Evolutionary conservation across 108 stramenopile species (phyloP), one percentile per base, ranked within the genome.

Genomic region (Parmales sp.): DNA sequence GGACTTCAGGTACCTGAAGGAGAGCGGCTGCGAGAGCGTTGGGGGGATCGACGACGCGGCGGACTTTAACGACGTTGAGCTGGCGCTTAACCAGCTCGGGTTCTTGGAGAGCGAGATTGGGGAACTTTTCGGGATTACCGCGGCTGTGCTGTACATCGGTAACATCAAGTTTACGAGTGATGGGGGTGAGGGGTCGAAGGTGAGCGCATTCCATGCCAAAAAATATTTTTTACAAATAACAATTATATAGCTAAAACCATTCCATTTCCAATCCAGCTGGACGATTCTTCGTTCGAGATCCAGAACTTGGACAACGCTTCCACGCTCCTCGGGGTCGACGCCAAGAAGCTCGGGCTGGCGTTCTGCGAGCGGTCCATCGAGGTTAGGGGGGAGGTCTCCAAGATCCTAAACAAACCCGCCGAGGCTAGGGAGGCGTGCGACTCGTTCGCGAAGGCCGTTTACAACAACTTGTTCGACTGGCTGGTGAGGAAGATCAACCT

Each of bases 391-490:
- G 89, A 94, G 7, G 73, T 85, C 7, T 80, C 79, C 25, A 85
- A 93, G 71, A 77, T 78, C 26, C 88, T 91, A 65, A 80, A 81
- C 41, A 89, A 88, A 6, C 86, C 77, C n/a, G 85, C 70, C 20
- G 76, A 84, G 46, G 91, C 95, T 8, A 81, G 78, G 64, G 92
- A 95, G 65, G 90, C 90, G 3, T 77, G 90, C 39, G 94, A 99
- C 80, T 93, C 96, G 13, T 81, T 99, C 67, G 95, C 95, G 23
- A 98, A 98, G 81, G 94, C 90, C 31, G 86, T 99, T 65, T 99
- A 99, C 77, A 79, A 90, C 19, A 81, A 86, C 64, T 74, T 91
- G 0, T 99, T 99, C 72, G 86, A 93, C 60, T 94, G 90, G 80
- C 73, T 97, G 50, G 96, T 99, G 48, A 76, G 75, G 28, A 88